Percentiles rank a stretch among this genome's conserved stretches.
phyloP scores from a whole-genome alignment of 1,284 basidiomycete species.

The Jaminaea rosea region DNA sequence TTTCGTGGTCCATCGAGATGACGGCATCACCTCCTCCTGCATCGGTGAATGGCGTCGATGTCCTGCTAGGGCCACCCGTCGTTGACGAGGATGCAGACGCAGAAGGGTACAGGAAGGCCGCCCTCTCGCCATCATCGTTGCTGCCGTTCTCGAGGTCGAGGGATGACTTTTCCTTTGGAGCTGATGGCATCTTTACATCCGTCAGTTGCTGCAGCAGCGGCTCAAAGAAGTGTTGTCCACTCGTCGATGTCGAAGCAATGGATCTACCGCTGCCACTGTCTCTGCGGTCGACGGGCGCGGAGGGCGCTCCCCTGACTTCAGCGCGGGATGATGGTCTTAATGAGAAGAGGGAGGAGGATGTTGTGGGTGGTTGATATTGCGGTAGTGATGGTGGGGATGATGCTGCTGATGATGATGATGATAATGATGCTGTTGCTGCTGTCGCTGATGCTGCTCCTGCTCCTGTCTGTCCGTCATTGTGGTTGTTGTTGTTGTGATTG shows the following conservation, averaged over 20 bases:
- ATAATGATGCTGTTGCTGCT: too few relatives aligned
- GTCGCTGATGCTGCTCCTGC: too few relatives aligned
- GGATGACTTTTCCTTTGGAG: background rate
- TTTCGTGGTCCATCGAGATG: too few relatives aligned
- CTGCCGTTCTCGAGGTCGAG: background rate
- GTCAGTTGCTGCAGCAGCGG: background rate
- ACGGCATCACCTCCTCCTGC: too few relatives aligned
- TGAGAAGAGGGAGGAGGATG: background rate
- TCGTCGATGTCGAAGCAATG: background rate
- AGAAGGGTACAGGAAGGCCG: too few relatives aligned
- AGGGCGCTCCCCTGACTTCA: background rate
- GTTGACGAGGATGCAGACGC: background rate
- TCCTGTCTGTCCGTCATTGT: too few relatives aligned
- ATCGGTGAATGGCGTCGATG: conserved; percentile 1
- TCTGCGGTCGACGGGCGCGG: background rate
- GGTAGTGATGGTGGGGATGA: background rate
- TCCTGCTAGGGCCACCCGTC: background rate
- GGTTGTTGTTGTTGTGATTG: too few relatives aligned
- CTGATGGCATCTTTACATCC: background rate
- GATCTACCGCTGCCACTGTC: background rate
- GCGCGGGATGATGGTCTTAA: background rate
- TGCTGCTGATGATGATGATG: too few relatives aligned
- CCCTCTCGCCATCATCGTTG: too few relatives aligned
- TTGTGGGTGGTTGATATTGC: background rate
- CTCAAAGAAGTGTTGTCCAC: background rate